Base-by-base conservation (phyloP, 805 yeast species). In the Tetrapisispora phaffii region DNA sequence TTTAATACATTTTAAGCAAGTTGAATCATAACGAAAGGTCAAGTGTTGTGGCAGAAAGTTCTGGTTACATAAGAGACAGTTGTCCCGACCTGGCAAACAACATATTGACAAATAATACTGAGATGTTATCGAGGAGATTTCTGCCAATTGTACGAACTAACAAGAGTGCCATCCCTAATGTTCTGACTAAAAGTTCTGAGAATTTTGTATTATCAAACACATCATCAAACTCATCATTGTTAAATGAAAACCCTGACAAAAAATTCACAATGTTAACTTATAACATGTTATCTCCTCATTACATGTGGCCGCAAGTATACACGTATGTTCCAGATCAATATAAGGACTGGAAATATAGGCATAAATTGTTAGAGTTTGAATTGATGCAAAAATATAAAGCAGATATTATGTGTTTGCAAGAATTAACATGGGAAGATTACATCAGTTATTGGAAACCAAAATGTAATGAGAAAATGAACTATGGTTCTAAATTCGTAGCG, bases 401-500 rank as follows among this genome's bases (percentile, higher is more conserved):
- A 19, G 84, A 78, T 52, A 71, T 79, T 8, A 74, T 79, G 79
- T 79, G 84, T 54, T 65, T 75, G 47, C 80, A 75, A 50, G 80
- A 75, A 59, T 59, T 75, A 67, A 77, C 76, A 19, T 54, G 61
- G 20, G 57, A 57, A 17, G 68, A 70, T n/a, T 75, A 70, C 48
- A 40, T 62, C 10, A 49, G 55, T 7, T 63, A 60, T 34, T 74
- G 79, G 79, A 51, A 56, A 22, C 56, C 62, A 5, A 46, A 55
- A 45, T 58, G 66, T 47, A 47, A 44, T 37, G 51, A 55, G 0
- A 48, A 58, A 22, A 45, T 55, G 37, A 69, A 72, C n/a, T 79
- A 70, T 54, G 70, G 68, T 2, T 71, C 79, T 2, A 53, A 66
- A 10, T 78, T 70, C 52, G 68, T 72, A 20, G 65, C 69, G 37